Evolutionary conservation across 495 filamentous ascomycete genomes (phyloP).

Genomic region (Neurospora intermedia): DNA sequence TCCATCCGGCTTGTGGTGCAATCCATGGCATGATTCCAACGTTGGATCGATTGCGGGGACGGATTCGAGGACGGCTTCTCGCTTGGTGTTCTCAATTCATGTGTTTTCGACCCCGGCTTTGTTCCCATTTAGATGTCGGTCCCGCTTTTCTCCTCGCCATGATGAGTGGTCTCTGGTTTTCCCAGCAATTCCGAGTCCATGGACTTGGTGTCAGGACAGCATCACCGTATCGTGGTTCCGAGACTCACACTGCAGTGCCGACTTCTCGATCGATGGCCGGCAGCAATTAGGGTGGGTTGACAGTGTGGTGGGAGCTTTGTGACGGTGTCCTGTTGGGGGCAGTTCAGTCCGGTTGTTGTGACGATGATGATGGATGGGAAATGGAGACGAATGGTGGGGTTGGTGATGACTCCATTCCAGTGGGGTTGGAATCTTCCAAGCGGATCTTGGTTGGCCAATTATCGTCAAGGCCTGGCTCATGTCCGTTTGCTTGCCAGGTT

Average conservation of each 20-base stretch:
- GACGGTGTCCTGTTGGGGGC: not conserved
- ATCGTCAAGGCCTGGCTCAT: not conserved
- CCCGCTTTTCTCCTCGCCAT: not conserved
- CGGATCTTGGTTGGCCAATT: not conserved
- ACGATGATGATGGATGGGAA: not conserved
- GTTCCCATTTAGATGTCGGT: not conserved
- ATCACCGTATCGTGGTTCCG: not conserved
- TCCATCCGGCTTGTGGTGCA: not conserved
- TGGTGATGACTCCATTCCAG: not conserved
- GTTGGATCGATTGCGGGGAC: not conserved
- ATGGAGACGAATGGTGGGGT: not conserved
- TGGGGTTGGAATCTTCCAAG: not conserved
- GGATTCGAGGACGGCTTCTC: no score
- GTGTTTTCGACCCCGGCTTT: no score
- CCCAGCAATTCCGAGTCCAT: slow-evolving; percentile 3
- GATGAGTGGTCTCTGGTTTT: slow-evolving; percentile 6
- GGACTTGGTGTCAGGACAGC: not conserved
- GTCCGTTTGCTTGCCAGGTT: slow-evolving; percentile 12
- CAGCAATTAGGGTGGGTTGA: not conserved
- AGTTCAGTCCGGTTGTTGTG: not conserved
- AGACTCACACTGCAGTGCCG: not conserved
- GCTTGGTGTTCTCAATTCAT: not conserved
- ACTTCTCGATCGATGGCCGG: not conserved
- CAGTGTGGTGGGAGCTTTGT: not conserved
- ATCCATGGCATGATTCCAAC: not conserved